These are phyloP conservation scores for Alliaria petiolata DNA, from an alignment of 345 rosid genomes.

Conservation along the genomic window DNA sequence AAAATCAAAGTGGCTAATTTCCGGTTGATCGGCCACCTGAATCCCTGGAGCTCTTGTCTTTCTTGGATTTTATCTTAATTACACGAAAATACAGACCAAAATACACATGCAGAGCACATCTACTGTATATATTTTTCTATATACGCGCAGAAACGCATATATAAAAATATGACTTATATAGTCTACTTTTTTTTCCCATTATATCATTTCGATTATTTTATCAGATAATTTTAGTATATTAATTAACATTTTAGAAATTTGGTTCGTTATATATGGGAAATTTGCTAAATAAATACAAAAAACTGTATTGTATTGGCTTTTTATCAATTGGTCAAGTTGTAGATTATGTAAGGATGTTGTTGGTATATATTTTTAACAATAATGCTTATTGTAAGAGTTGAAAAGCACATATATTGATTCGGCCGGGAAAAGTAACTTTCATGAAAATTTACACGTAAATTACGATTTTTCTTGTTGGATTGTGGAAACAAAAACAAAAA, in stretches of 20 bases:
- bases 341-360: neutral
- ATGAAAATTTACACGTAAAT: neutral
- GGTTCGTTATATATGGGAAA: neutral
- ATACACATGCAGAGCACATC: constrained; percentile 25
- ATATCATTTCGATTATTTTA: neutral
- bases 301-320: neutral
- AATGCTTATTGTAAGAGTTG: neutral
- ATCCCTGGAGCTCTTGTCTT: constrained; percentile 30
- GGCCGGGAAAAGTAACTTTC: neutral
- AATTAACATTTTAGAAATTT: no score
- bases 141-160: no score
- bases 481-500: neutral
- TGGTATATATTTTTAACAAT: neutral
- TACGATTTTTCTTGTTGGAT: neutral
- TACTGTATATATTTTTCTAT: neutral
- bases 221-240: no score
- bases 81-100: constrained; percentile 18
- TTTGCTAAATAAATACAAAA: neutral
- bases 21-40: constrained; percentile 30
- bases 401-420: neutral
- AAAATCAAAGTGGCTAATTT: constrained; percentile 31
- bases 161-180: no score
- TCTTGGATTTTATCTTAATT: neutral
- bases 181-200: no score
- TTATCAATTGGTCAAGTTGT: constrained; percentile 4